Evolutionary conservation across 129 eudicot genomes (phyloP), one percentile per base, ranked within the genome.

Genomic region (Chrysanthemum lavandulifolium): DNA sequence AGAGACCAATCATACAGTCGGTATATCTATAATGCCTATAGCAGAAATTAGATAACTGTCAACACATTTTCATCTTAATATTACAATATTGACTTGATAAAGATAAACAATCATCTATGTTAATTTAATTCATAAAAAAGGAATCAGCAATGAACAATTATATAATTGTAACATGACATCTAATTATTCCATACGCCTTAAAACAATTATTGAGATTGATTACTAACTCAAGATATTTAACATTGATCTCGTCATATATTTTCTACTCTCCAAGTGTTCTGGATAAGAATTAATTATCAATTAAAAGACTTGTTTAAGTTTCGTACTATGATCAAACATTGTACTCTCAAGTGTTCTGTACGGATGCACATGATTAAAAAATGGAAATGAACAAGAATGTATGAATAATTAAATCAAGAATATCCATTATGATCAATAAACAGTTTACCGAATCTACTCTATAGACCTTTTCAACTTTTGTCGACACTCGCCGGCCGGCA

Each of bases 401-500:
- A 45, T 36, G 25, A 36, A 65, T 36, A 31, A 13, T 8, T 15
- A 23, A 64, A 29, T 54, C 10, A 23, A 66, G 79, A 9, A 75
- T 75, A 66, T 75, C 31, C 79, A 48, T 75, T 55, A 40, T 25
- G 13, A 75, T 63, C 52, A 36, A n/a, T 5, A 11, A 45, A 75
- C 66, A 66, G 56, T 75, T 16, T 40, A 54, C 7, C 19, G 72
- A 53, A 66, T 54, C 50, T n/a, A 75, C 51, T 47, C 58, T 76
- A 36, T 36, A 13, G 73, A 75, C 33, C 23, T 54, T 36, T 49
- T 65, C 72, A 75, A 43, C 48, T 56, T 56, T 75, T 67, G 18
- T 13, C 80, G 15, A 25, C 13, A 43, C 58, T 43, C 18, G 73
- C 68, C 68, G 80, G 80, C 80, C 7, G 40, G 58, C 31, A 4